Percentiles rank a stretch among this genome's conserved stretches.
These are phyloP conservation scores for Taphrina wiesneri DNA, from an alignment of 1,139 yeast genomes.

Conservation along the genomic window DNA sequence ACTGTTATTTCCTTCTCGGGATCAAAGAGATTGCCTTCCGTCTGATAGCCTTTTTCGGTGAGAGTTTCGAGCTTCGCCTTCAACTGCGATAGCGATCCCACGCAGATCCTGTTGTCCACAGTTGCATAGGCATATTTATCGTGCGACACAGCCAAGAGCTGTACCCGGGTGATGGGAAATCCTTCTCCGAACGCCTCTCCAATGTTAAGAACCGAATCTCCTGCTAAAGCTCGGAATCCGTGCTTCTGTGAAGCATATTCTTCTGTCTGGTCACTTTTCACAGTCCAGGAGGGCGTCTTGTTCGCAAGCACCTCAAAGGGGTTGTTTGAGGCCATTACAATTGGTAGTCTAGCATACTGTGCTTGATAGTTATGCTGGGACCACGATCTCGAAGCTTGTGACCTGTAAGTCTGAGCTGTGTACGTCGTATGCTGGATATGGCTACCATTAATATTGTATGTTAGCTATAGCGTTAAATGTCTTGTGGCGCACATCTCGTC, in stretches of 20 bases:
- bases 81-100: constrained; percentile 2
- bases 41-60: not conserved
- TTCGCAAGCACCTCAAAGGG: not conserved
- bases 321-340: not conserved
- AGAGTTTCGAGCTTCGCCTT: not conserved
- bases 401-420: too few relatives aligned
- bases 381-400: too few relatives aligned
- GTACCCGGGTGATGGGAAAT: constrained; percentile 11
- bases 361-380: too few relatives aligned
- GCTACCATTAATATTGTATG: too few relatives aligned
- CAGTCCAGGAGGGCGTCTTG: not conserved
- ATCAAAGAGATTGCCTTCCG: not conserved
- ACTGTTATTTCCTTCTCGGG: not conserved
- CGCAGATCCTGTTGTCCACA: not conserved
- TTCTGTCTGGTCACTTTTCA: constrained; percentile 6
- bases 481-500: not conserved
- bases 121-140: constrained; percentile 14
- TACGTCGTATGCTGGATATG: too few relatives aligned
- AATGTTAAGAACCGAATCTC: constrained; percentile 1
- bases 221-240: constrained; percentile 8
- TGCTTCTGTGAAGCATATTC: constrained; percentile 11
- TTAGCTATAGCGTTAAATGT: too few relatives aligned
- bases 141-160: constrained; percentile 9
- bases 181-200: not conserved
- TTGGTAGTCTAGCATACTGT: too few relatives aligned